Percentiles rank a stretch among this genome's conserved stretches.
phyloP scores from a whole-genome alignment of 2,329 filamentous ascomycete species.

The Trichocomaceae sp. region DNA sequence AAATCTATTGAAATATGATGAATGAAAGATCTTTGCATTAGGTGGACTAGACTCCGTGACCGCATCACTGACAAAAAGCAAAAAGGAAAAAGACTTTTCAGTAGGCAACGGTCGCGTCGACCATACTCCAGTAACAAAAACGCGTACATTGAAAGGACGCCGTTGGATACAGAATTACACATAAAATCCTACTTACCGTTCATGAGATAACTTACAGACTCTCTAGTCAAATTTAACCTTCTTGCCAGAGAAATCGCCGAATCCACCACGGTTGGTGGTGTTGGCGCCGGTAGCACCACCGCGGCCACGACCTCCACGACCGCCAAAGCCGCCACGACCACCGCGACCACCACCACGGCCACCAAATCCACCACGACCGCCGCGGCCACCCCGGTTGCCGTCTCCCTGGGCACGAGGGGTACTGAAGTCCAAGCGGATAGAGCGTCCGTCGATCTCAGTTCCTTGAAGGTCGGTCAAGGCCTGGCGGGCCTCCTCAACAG shows the following conservation, averaged over 20 bases:
- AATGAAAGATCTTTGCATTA: neutral
- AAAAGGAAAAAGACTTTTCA: neutral
- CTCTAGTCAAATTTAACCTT: constrained; percentile 62
- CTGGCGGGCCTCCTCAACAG: constrained; percentile 72
- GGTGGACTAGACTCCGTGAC: neutral
- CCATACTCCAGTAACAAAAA: neutral
- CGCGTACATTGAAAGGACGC: constrained; percentile 6
- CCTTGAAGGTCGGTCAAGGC: constrained; percentile 67
- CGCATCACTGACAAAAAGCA: neutral
- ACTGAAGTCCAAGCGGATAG: constrained; percentile 77
- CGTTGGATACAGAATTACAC: neutral
- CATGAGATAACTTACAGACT: neutral
- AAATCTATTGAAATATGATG: neutral
- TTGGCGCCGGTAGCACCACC: constrained; percentile 38
- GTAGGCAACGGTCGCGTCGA: neutral
- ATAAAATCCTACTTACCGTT: constrained; percentile 11
- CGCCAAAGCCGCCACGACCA: constrained; percentile 46
- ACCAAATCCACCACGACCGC: constrained; percentile 43
- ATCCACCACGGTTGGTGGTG: constrained; percentile 39
- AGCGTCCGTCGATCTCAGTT: constrained; percentile 62
- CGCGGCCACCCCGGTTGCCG: constrained; percentile 40
- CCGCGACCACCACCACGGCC: constrained; percentile 48
- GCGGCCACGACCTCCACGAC: constrained; percentile 16
- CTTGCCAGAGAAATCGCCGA: constrained; percentile 63
- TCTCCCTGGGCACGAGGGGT: constrained; percentile 56